phyloP scores from a whole-genome alignment of 2,329 filamentous ascomycete species.

The Cordyceps tenuipes region DNA sequence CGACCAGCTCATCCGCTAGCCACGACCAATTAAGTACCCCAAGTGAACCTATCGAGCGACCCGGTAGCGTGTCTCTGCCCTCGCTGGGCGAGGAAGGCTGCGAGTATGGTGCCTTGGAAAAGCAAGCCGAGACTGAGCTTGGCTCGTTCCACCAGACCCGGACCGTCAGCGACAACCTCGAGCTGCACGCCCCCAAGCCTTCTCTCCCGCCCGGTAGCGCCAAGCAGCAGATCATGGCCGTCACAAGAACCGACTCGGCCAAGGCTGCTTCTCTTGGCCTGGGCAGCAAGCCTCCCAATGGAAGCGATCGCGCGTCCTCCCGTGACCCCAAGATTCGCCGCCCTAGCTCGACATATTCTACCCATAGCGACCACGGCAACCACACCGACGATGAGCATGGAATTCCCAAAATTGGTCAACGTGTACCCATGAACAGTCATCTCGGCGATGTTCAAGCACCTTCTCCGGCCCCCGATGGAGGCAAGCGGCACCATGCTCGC shows the following conservation, averaged over 20 bases:
- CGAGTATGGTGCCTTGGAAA: conserved; percentile 66
- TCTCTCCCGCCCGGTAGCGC: conserved; percentile 74
- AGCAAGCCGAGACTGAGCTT: conserved; percentile 31
- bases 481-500: conserved; percentile 53
- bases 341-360: conserved; percentile 49
- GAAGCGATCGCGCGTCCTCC: conserved; percentile 39
- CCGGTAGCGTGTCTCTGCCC: conserved; percentile 72
- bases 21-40: conserved; percentile 25
- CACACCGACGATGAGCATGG: conserved; percentile 69
- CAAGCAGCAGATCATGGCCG: conserved; percentile 71
- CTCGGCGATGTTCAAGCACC: conserved; percentile 95
- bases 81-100: conserved; percentile 82
- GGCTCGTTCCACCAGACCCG: conserved; percentile 61
- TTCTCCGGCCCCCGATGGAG: conserved; percentile 48
- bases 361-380: conserved; percentile 39
- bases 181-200: conserved; percentile 82
- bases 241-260: conserved; percentile 87
- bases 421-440: conserved; percentile 88
- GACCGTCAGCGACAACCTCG: conserved; percentile 70
- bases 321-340: conserved; percentile 53
- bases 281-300: conserved; percentile 57
- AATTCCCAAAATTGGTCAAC: conserved; percentile 84
- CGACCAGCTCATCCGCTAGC: conserved; percentile 27
- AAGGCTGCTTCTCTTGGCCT: conserved; percentile 79
- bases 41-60: conserved; percentile 46